Base-by-base conservation (phyloP, 345 rosid species). In the Theobroma cacao region DNA sequence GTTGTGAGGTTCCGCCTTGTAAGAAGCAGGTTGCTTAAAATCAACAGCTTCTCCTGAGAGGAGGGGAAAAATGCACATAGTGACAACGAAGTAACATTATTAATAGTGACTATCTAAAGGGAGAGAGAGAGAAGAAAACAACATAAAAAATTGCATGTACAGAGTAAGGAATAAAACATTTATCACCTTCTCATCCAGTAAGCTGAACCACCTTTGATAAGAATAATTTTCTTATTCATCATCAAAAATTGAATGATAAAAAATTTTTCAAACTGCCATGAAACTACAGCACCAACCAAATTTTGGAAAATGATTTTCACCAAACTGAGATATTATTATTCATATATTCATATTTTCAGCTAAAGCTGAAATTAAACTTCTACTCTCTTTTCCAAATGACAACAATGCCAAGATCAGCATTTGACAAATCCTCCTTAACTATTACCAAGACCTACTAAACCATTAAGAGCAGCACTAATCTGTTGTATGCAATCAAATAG, bases 1-100 rank as follows among this genome's bases (percentile, higher is more conserved):
- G 77, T 85, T 93, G 75, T 77, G 89, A 65, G 90, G 93, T 80
- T 90, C 93, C 24, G 69, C 72, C 15, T 72, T 34, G 62, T 81
- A 55, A 41, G 80, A 78, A 52, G 38, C 43, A 74, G 43, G 82
- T 41, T 71, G 66, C 71, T 81, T 80, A 64, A 28, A 12, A 61
- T 84, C 87, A 75, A 80, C 82, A 4, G n/a, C 40, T 73, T 85
- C 87, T 31, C 60, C 92, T 87, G 76, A 40, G 58, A 24, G 41
- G 40, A 36, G 41, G 18, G 11, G 47, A 47, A 41, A 68, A 58
- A 38, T 1, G 38, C 8, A 40, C 15, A 28, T 30, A 52, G 70
- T 11, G 59, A 50, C 52, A 60, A 56, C 7, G 9, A 56, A 3
- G 64, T 8, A 61, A 60, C 4, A 62, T 7, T 53, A 33, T 62